Evolutionary conservation across 1,284 basidiomycete species (phyloP).

Genomic region (Salmacisia buchloeana): DNA sequence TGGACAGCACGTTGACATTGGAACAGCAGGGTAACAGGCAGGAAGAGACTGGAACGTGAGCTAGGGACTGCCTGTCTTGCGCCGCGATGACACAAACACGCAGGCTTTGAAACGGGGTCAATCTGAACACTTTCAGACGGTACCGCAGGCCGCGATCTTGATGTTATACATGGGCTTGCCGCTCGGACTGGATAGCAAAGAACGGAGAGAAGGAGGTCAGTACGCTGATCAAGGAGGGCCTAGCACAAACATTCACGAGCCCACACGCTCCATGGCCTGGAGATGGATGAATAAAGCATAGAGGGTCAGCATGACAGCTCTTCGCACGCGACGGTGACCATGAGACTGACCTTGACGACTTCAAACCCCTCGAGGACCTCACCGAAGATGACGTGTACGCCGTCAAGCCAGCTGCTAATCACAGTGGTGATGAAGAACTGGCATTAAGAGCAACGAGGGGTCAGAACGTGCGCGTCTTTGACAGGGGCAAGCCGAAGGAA

Average conservation of each 20-base stretch:
- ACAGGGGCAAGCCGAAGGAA: background rate
- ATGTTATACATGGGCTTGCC: constrained; percentile 43
- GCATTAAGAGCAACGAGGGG: no score
- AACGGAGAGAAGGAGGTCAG: background rate
- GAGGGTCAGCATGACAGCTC: no score
- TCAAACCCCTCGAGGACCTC: constrained; percentile 42
- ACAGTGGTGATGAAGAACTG: constrained; percentile 50
- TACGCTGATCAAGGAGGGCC: no score
- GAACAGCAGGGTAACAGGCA: no score
- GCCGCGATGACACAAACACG: no score
- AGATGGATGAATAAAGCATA: background rate
- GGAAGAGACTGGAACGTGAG: no score
- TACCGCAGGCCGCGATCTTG: constrained; percentile 47
- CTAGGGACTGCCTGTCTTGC: no score
- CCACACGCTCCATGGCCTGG: constrained; percentile 42
- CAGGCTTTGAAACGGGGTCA: no score
- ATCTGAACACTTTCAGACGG: constrained; percentile 31
- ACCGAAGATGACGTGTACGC: constrained; percentile 44
- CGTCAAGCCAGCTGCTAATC: constrained; percentile 43
- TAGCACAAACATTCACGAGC: constrained; percentile 16
- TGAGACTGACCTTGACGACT: constrained; percentile 26
- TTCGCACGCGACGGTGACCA: constrained; percentile 32
- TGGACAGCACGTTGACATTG: no score
- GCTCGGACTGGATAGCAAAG: constrained; percentile 8
- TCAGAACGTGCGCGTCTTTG: background rate